Conservation (phyloP, 176 grass and related monocot species). For the Alloteropsis semialata region DNA sequence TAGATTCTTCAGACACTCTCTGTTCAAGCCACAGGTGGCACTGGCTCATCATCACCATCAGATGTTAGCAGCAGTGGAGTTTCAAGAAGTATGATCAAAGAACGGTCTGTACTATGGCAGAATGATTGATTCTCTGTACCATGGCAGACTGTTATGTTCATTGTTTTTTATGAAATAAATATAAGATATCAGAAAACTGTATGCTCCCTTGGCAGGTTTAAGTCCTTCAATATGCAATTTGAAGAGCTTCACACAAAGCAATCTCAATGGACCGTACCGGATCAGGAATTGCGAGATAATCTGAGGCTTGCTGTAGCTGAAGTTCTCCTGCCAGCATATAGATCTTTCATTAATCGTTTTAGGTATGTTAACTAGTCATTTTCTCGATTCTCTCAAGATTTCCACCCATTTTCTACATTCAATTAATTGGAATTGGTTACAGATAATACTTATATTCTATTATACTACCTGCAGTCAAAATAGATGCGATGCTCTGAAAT, state of each 20-base stretch:
- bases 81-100: conserved; percentile 54
- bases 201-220: conserved; percentile 37
- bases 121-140: neutral
- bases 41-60: conserved; percentile 36
- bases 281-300: conserved; percentile 57
- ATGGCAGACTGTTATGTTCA: neutral
- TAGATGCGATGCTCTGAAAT: neutral
- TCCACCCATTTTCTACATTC: neutral
- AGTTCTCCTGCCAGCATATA: conserved; percentile 68
- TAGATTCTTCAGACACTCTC: conserved; percentile 81
- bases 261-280: conserved; percentile 65
- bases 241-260: conserved; percentile 62
- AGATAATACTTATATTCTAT: neutral
- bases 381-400: neutral
- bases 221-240: conserved; percentile 71
- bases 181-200: neutral
- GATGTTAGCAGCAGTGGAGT: conserved; percentile 63
- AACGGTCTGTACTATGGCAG: conserved; percentile 31
- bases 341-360: conserved; percentile 61
- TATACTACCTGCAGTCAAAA: neutral
- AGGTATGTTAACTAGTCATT: conserved; percentile 45
- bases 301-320: conserved; percentile 67
- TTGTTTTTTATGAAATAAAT: neutral
- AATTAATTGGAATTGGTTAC: neutral
- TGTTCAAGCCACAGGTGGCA: conserved; percentile 41